Percentiles rank a stretch among this genome's conserved stretches.
These are phyloP conservation scores for Paracorniculantispora psalliotae DNA, from an alignment of 2,329 filamentous ascomycete genomes.

Conservation along the genomic window DNA sequence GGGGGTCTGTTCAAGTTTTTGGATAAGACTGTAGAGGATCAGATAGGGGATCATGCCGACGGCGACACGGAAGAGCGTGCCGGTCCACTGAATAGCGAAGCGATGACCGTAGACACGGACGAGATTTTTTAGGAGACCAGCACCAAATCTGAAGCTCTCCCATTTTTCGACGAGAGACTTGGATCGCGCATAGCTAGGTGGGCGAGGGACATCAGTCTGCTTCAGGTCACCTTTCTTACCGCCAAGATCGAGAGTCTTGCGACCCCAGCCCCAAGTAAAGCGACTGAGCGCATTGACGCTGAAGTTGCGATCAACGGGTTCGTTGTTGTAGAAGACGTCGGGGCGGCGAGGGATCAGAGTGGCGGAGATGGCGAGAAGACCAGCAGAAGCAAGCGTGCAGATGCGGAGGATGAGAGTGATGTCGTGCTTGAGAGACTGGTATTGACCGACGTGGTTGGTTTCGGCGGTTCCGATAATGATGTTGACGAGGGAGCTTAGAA, in stretches of 20 bases:
- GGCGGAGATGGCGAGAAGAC: slow-evolving; percentile 44
- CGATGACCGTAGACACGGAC: slow-evolving; percentile 50
- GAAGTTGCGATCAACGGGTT: slow-evolving; percentile 58
- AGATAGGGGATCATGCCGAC: slow-evolving; percentile 68
- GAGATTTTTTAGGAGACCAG: slow-evolving; percentile 56
- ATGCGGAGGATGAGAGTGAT: slow-evolving; percentile 42
- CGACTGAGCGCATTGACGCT: slow-evolving; percentile 56
- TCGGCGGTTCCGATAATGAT: slow-evolving; percentile 41
- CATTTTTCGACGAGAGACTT: slow-evolving; percentile 47
- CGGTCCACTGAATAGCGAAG: slow-evolving; percentile 53
- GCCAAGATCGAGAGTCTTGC: slow-evolving; percentile 49
- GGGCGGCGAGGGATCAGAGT: slow-evolving; percentile 62
- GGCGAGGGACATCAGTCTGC: slow-evolving; percentile 56
- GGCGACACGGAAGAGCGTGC: slow-evolving; percentile 50
- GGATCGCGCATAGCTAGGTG: slow-evolving; percentile 51
- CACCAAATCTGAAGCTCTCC: slow-evolving; percentile 40
- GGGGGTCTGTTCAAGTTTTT: slow-evolving; percentile 53
- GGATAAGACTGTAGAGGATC: slow-evolving; percentile 61
- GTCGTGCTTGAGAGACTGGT: slow-evolving; percentile 29
- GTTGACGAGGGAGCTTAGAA: slow-evolving; percentile 43
- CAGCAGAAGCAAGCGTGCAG: slow-evolving; percentile 39
- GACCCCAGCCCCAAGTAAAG: slow-evolving; percentile 63
- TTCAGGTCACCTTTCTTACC: slow-evolving; percentile 55
- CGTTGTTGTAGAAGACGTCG: slow-evolving; percentile 55
- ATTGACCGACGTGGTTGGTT: slow-evolving; percentile 31